A percentile compares a stretch with the other conserved stretches of the same genome.
Evolutionary conservation across 1,284 basidiomycete genomes (phyloP).

Genomic region (Agaricales sp.): DNA sequence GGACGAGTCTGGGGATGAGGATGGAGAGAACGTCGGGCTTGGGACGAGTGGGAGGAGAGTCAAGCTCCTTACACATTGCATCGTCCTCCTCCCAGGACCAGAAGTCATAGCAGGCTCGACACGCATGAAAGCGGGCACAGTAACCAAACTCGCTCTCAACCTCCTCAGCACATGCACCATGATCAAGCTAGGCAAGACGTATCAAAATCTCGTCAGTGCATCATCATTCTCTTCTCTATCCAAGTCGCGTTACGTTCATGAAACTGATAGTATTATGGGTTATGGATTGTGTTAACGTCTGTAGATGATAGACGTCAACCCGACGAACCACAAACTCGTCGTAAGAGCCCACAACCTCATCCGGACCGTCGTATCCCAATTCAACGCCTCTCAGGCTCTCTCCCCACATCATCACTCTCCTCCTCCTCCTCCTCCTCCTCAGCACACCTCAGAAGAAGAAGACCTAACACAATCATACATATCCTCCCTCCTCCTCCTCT

Average conservation of each 20-base stretch:
- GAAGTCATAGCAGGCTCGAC: conserved; percentile 21
- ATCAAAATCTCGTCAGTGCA: conserved; percentile 19
- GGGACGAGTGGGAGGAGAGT: too few species aligned
- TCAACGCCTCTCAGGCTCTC: conserved; percentile 7
- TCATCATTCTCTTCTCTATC: not conserved
- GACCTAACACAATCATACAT: not conserved
- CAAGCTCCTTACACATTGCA: not conserved
- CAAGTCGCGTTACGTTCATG: not conserved
- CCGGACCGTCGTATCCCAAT: conserved; percentile 14
- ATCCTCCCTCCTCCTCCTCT: not conserved
- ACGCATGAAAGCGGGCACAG: conserved; percentile 22
- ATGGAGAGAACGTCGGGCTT: not conserved
- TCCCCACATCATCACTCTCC: conserved; percentile 9
- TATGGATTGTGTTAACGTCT: not conserved
- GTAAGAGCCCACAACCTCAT: conserved; percentile 21
- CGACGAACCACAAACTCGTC: conserved; percentile 19
- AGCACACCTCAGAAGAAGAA: too few species aligned
- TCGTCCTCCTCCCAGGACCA: conserved; percentile 11
- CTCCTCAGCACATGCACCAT: conserved; percentile 24
- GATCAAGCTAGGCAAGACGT: conserved; percentile 22
- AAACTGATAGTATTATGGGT: too few species aligned
- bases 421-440: too few species aligned
- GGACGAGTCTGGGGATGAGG: not conserved
- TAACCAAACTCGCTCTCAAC: conserved; percentile 24
- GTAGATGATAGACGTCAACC: conserved; percentile 24